phyloP scores from a whole-genome alignment of 306 rosid genomes.

The Casuarina cunninghamiana region DNA sequence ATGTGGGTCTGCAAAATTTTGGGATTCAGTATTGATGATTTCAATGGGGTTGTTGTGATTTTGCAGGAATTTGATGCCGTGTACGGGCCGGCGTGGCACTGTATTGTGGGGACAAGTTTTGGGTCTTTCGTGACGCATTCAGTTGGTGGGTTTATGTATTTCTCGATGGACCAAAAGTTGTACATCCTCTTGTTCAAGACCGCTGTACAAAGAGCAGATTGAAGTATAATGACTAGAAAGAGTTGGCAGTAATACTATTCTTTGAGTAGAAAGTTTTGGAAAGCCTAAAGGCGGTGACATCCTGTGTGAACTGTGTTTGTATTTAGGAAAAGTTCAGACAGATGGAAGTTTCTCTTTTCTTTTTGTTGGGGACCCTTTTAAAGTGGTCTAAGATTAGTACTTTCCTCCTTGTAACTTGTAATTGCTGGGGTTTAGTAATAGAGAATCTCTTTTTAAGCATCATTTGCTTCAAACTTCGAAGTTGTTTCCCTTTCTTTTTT shows the following conservation, averaged over 20 bases:
- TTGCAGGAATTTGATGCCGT: constrained; percentile 94
- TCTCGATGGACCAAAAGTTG: constrained; percentile 88
- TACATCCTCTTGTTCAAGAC: constrained; percentile 91
- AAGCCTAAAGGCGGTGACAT: constrained; percentile 29
- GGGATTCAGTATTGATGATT: constrained; percentile 37
- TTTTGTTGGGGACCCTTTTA: background rate
- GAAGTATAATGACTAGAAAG: constrained; percentile 26
- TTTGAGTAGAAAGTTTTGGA: constrained; percentile 25
- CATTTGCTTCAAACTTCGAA: background rate
- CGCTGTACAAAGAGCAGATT: constrained; percentile 82
- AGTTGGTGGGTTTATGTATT: constrained; percentile 86
- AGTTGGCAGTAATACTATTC: constrained; percentile 19
- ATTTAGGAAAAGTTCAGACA: constrained; percentile 15
- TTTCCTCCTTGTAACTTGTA: background rate
- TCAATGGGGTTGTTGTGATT: constrained; percentile 38
- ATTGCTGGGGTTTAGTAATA: background rate
- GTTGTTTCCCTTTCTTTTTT: background rate
- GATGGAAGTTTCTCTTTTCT: constrained; percentile 3
- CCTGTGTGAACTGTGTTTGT: constrained; percentile 15
- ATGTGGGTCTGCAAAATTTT: constrained; percentile 17
- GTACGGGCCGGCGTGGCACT: constrained; percentile 99
- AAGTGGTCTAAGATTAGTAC: constrained; percentile 2
- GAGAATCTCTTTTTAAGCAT: background rate
- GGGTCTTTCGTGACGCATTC: constrained; percentile 98
- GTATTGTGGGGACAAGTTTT: constrained; percentile 93